Conservation (phyloP, 352 stramenopile genomes). For the Pythium oligandrum region DNA sequence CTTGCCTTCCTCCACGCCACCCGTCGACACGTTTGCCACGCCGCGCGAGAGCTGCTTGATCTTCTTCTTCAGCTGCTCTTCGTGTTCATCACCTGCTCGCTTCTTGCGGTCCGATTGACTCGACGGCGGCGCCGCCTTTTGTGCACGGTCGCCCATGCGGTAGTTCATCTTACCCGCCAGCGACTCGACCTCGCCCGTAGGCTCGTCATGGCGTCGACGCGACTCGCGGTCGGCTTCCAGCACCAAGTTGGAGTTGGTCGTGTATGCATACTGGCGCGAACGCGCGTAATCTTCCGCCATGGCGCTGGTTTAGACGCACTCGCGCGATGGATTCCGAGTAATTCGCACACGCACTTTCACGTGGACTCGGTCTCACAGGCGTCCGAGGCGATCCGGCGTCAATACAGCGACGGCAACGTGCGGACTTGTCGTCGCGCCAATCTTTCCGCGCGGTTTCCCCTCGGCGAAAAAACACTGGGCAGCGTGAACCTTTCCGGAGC, state of each 20-base stretch:
- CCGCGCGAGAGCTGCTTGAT: constrained; percentile 43
- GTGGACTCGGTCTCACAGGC: too few relatives aligned
- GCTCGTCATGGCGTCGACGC: constrained; percentile 71
- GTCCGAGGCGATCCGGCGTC: too few relatives aligned
- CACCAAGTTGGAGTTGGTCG: constrained; percentile 93
- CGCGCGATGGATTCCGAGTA: too few relatives aligned
- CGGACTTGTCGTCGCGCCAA: too few relatives aligned
- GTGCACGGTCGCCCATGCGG: constrained; percentile 81
- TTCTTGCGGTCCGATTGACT: constrained; percentile 32
- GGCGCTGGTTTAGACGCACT: not conserved
- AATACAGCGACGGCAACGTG: too few relatives aligned
- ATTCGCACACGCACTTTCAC: too few relatives aligned
- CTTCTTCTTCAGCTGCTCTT: constrained; percentile 65
- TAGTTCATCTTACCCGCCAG: constrained; percentile 71
- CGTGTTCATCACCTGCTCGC: constrained; percentile 26
- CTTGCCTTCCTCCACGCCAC: constrained; percentile 10
- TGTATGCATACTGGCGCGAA: constrained; percentile 90
- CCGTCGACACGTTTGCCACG: constrained; percentile 7
- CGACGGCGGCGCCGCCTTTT: constrained; percentile 51
- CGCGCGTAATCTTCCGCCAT: constrained; percentile 90
- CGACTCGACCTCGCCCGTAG: constrained; percentile 85
- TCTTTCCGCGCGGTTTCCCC: too few relatives aligned
- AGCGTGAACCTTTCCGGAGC: too few relatives aligned
- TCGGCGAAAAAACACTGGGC: too few relatives aligned
- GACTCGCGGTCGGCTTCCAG: constrained; percentile 88